Evolutionary conservation across 2,329 filamentous ascomycete species (phyloP), one percentile per base, ranked within the genome.

Genomic region (Exophiala aquamarina): DNA sequence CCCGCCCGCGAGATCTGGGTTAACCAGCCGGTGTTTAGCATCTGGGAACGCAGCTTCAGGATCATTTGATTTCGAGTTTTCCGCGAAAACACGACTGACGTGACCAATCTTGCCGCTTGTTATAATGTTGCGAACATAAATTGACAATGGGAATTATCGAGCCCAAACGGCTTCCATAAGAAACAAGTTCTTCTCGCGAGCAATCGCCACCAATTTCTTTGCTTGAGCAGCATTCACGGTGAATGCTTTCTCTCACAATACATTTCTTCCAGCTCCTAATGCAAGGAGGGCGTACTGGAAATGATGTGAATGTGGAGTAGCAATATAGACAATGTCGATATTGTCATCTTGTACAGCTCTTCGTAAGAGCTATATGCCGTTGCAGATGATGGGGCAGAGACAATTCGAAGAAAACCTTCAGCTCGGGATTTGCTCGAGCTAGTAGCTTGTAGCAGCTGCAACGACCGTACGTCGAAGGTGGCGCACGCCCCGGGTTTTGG

Each of bases 111-210:
- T 69, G 40, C 75, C 75, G 3, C 71, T 71, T 2, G 64, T 71
- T 59, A 83, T 78, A 40, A 66, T 47, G 40, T 51, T 46, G 3
- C 53, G 53, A 7, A 54, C 50, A 19, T 54, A 49, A 26, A 54
- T 47, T 60, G 86, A 91, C 10, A 95, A 71, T 2, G 90, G 90
- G 71, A 95, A 93, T 71, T 86, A 93, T 50, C 90, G 78, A 28
- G 89, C 94, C 89, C 89, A 94, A 17, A 94, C 87, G 35, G 88
- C 88, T 70, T 92, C 87, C 86, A 91, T 90, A 49, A 92, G 70
- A 75, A 87, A 86, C 65, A 89, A 64, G 52, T 80, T 79, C 75
- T 89, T 91, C 61, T 80, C 76, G 63, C 73, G 79, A 5, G 90
- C 90, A 50, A 79, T 83, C 54, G 84, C 81, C 37, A 84, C 78